These are phyloP conservation scores for Chlamydomonas reinhardtii DNA, from an alignment of 163 green algal species.

Conservation along the genomic window DNA sequence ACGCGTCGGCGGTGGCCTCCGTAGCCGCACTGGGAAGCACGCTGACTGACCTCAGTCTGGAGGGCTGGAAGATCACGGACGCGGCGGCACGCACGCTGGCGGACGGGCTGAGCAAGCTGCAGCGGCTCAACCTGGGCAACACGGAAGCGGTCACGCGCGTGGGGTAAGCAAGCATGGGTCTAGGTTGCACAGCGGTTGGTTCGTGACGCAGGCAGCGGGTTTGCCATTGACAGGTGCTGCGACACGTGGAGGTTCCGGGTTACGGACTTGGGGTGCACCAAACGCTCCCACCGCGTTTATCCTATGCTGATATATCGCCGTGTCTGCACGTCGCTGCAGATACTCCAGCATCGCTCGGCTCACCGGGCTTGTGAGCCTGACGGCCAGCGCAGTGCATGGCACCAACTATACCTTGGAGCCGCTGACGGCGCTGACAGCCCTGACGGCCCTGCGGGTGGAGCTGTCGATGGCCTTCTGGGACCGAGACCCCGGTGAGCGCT, in stretches of 20 bases:
- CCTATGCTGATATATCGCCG: too few relatives aligned
- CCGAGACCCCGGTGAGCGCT: too few relatives aligned
- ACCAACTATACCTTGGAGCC: constrained; percentile 2
- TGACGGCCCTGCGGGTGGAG: constrained; percentile 23
- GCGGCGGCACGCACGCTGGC: neutral
- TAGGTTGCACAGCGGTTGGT: too few relatives aligned
- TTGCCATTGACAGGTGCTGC: too few relatives aligned
- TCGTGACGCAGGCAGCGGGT: too few relatives aligned
- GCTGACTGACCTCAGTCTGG: constrained; percentile 34
- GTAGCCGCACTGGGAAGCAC: neutral
- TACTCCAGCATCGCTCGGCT: constrained; percentile 9
- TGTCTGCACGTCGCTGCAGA: neutral
- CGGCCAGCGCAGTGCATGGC: neutral
- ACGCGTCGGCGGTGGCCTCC: neutral
- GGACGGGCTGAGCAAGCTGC: neutral
- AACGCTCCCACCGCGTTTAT: too few relatives aligned
- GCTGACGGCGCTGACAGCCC: constrained; percentile 4
- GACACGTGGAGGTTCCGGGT: too few relatives aligned
- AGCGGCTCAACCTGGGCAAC: constrained; percentile 6
- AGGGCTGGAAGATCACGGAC: constrained; percentile 25
- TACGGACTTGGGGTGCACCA: too few relatives aligned
- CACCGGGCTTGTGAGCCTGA: neutral
- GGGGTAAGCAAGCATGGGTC: constrained; percentile 10
- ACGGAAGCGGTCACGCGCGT: neutral
- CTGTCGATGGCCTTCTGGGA: neutral